Base-by-base conservation (phyloP, 257 asterid genomes). In the Capsicum pubescens region DNA sequence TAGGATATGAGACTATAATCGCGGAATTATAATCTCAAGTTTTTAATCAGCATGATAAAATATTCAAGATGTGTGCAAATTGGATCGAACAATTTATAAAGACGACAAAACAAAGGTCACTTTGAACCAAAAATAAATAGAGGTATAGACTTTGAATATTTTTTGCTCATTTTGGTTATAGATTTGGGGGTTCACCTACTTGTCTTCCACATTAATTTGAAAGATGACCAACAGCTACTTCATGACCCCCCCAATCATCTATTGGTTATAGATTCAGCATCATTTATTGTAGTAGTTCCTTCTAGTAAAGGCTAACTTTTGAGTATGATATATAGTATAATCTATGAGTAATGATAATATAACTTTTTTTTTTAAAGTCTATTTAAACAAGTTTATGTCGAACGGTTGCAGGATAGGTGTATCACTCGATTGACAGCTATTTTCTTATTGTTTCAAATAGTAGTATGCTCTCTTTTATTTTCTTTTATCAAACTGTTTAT, bases 131-230 rank as follows among this genome's bases (percentile, higher is more conserved):
- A 76, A 74, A 50, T 44, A 52, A 76, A 52, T 9, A 13, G 21
- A 4, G 13, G 14, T 21, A 9, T 50, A 7, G 52, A 64, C 71
- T 50, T 39, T 52, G 13, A 50, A 42, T 42, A 42, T 5, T 16
- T 52, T 52, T 26, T 8, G 1, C 63, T 10, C 26, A 2, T 6
- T 21, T 52, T 21, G 15, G 82, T 77, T 26, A 55, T 32, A 77
- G 50, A 54, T 57, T 54, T 14, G 50, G 64, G 81, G 50, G 64
- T 52, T 77, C 26, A 76, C 63, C 81, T 9, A 76, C 81, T 26
- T 76, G 1, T 13, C 6, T 26, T 7, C 80, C 66, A 54, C 50
- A 77, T 54, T 77, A 76, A 55, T 77, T 67, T 77, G 82, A 77
- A 32, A 32, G 66, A 16, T 15, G 26, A 56, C 50, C 54, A 26